Evolutionary conservation across 345 rosid genomes (phyloP).

Genomic region (Gossypium turneri): DNA sequence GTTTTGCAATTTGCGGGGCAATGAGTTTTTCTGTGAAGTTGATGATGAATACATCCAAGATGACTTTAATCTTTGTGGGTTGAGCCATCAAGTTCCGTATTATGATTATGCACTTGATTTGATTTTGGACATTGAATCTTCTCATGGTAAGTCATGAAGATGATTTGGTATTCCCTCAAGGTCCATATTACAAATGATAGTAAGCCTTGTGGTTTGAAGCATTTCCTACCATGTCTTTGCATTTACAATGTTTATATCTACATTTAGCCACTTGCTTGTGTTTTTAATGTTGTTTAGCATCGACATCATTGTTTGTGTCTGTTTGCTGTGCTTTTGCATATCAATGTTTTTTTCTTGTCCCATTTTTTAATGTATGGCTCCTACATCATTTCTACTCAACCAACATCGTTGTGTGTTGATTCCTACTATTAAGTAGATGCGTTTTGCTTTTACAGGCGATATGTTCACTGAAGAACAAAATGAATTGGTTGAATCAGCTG

Average conservation of each 20-base stretch:
- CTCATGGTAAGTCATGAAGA: conserved; percentile 54
- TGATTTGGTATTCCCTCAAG: not conserved
- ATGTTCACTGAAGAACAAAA: conserved; percentile 94
- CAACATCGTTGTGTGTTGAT: not conserved
- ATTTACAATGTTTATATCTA: no score
- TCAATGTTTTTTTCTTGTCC: not conserved
- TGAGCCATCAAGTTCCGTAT: conserved; percentile 95
- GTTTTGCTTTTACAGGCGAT: conserved; percentile 52
- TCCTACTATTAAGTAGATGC: conserved; percentile 8
- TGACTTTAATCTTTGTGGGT: conserved; percentile 94
- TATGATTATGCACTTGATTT: conserved; percentile 93
- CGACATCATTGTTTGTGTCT: not conserved
- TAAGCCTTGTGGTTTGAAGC: no score
- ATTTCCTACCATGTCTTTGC: no score
- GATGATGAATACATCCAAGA: conserved; percentile 96
- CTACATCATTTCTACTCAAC: not conserved
- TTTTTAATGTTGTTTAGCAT: no score
- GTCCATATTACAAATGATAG: not conserved
- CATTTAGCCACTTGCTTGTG: no score
- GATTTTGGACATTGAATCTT: conserved; percentile 85
- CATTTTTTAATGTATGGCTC: not conserved
- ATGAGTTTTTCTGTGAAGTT: conserved; percentile 93
- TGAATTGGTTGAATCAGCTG: conserved; percentile 94
- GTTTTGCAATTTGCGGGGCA: conserved; percentile 95
- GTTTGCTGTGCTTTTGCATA: not conserved